Evolutionary conservation across 2,329 filamentous ascomycete genomes (phyloP).

Genomic region (Fonsecaea erecta): DNA sequence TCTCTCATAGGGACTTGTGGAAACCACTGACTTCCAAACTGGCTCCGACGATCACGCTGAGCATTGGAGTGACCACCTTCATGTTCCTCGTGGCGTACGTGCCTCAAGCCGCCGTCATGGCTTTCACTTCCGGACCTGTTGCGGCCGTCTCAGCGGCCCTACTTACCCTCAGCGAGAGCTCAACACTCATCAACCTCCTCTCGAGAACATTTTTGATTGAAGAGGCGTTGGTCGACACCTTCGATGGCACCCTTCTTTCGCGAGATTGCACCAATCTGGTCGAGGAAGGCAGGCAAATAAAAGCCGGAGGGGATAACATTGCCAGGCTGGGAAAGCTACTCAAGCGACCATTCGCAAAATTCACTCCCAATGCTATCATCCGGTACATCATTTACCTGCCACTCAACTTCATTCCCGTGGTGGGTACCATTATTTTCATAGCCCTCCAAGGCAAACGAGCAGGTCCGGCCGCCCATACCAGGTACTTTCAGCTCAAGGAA

Average conservation of each 20-base stretch:
- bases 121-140: constrained; percentile 80
- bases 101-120: constrained; percentile 80
- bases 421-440: constrained; percentile 82
- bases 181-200: constrained; percentile 57
- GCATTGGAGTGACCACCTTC: constrained; percentile 69
- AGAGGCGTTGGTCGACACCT: constrained; percentile 83
- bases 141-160: constrained; percentile 65
- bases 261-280: constrained; percentile 67
- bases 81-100: constrained; percentile 91
- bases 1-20: constrained; percentile 63
- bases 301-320: constrained; percentile 58
- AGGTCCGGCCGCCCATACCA: constrained; percentile 59
- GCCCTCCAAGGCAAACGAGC: constrained; percentile 68
- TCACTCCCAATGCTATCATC: constrained; percentile 65
- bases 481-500: constrained; percentile 91
- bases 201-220: constrained; percentile 75
- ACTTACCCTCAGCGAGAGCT: constrained; percentile 64
- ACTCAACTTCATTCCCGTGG: constrained; percentile 88
- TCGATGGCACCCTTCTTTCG: constrained; percentile 72
- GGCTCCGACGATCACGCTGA: constrained; percentile 69
- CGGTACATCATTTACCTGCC: constrained; percentile 85
- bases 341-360: constrained; percentile 59
- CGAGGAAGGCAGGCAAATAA: constrained; percentile 73
- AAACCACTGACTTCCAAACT: constrained; percentile 63
- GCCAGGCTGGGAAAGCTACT: constrained; percentile 62